Percentiles rank a stretch among this genome's conserved stretches.
Conservation (phyloP, 2,329 filamentous ascomycete species). For the Trichoderma pleuroti region DNA sequence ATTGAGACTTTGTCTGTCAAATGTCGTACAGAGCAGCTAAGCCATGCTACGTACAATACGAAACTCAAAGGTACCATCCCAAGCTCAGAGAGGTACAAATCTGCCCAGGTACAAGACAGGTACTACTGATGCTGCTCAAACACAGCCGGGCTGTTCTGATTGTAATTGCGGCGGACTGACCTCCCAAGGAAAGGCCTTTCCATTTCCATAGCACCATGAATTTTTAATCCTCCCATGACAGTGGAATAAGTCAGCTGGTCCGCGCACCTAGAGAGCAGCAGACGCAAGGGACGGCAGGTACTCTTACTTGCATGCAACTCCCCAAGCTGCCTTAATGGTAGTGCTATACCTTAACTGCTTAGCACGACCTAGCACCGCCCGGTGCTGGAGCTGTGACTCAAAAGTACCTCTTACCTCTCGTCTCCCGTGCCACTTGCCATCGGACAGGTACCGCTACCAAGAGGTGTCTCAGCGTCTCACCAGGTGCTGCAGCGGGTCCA, state of each 20-base stretch:
- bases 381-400: background rate
- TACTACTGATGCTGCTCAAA: too few relatives aligned
- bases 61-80: background rate
- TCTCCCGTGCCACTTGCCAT: background rate
- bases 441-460: background rate
- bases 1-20: background rate
- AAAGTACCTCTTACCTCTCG: background rate
- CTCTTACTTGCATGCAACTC: background rate
- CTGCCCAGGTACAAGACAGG: background rate
- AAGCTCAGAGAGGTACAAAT: background rate
- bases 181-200: background rate
- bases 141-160: background rate
- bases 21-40: background rate
- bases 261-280: background rate
- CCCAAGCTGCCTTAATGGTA: background rate
- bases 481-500: constrained; percentile 3
- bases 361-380: background rate
- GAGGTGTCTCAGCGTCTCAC: background rate
- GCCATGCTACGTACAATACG: background rate
- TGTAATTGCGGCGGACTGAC: background rate
- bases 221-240: background rate
- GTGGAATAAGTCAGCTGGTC: constrained; percentile 10
- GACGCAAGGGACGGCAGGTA: background rate
- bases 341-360: background rate
- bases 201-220: background rate